A percentile compares a stretch with the other conserved stretches of the same genome.
phyloP scores from a whole-genome alignment of 495 filamentous ascomycete genomes.

The Collariella sp. region DNA sequence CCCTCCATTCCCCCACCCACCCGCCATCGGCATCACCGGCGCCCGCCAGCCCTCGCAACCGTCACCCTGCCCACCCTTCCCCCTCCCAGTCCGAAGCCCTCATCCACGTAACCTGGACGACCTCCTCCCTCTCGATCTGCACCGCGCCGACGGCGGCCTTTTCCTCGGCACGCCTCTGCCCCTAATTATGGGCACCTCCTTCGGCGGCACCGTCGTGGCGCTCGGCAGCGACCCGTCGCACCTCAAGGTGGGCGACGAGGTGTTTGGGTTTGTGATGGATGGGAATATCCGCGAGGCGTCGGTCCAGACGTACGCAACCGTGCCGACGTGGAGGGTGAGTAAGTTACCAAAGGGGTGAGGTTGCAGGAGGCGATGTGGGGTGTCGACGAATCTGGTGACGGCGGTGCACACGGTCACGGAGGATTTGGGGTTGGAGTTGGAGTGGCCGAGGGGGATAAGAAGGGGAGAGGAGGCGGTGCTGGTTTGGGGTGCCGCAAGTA shows the following conservation, averaged over 20 bases:
- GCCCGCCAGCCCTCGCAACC: constrained; percentile 31
- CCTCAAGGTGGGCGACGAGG: constrained; percentile 35
- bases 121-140: constrained; percentile 46
- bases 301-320: constrained; percentile 40
- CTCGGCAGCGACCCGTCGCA: constrained; percentile 21
- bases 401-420: constrained; percentile 39
- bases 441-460: constrained; percentile 34
- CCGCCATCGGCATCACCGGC: constrained; percentile 14
- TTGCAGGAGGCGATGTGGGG: constrained; percentile 40
- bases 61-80: constrained; percentile 29
- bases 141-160: constrained; percentile 45
- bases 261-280: constrained; percentile 43
- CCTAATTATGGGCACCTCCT: constrained; percentile 31
- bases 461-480: constrained; percentile 32
- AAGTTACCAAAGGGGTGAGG: constrained; percentile 31
- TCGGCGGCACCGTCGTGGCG: constrained; percentile 39
- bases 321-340: constrained; percentile 30
- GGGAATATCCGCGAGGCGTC: constrained; percentile 28
- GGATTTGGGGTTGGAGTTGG: constrained; percentile 38
- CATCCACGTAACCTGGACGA: constrained; percentile 40
- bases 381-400: constrained; percentile 47
- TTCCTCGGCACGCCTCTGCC: constrained; percentile 34
- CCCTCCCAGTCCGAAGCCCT: constrained; percentile 34
- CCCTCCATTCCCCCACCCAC: background rate
- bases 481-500: constrained; percentile 47